Base-by-base conservation (phyloP, 257 asterid species). In the Paulownia fortunei region DNA sequence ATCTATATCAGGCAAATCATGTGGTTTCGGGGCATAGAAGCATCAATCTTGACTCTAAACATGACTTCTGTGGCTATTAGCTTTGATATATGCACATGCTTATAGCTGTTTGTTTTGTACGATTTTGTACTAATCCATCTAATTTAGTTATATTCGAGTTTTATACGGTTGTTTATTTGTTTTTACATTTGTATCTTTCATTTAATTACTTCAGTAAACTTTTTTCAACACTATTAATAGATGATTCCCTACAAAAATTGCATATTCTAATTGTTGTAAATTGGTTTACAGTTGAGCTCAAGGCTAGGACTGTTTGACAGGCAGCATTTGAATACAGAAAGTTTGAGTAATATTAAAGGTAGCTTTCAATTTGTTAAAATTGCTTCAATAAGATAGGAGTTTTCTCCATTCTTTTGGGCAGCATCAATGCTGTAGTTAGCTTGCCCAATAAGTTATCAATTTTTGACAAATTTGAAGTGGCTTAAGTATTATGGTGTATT, bases 271-370 rank as follows among this genome's bases (percentile, higher is more conserved):
- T 64, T 39, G 55, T 13, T 46, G 58, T 72, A 44, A 80, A 55
- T 61, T 68, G 49, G 27, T 83, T 77, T 85, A 58, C 84, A 94
- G 97, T 82, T 88, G 80, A 80, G 81, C 83, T 78, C 89, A 36
- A 73, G 80, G 67, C 41, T 60, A 60, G 87, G 86, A 82, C 66
- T 78, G 79, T 73, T 84, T 62, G 80, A 58, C 79, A 27, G 79
- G 82, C 88, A 75, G 82, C 80, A 75, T 59, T 59, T 73, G 39
- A 63, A 74, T 59, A 27, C 82, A 52, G 74, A 77, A 82, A 76
- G 60, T 70, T 80, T 72, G 76, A 69, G 81, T 37, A 81, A 67
- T 68, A 66, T 56, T 72, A 87, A 73, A 90, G 94, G 98, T 94
- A 82, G 69, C 80, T 78, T 83, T 55, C 49, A 4, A 37, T 49